Evolutionary conservation across 208 protist species (phyloP).

Genomic region (Trypanosoma lewisi): DNA sequence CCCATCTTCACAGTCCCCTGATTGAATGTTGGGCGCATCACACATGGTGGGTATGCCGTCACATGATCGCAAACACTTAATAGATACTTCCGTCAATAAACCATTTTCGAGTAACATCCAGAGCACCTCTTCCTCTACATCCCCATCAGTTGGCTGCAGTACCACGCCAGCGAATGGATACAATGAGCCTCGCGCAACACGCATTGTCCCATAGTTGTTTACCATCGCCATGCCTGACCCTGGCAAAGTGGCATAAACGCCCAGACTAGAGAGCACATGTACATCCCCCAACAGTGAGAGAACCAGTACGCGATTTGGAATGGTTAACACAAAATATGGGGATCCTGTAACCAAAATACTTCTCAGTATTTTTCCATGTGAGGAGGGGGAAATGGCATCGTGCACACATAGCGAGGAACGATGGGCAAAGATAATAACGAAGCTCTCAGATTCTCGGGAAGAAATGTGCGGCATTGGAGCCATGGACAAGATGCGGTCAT

Average conservation of each 20-base stretch:
- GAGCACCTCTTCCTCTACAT: background rate
- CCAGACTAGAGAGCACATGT: conserved; percentile 7
- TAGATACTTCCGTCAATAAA: conserved; percentile 4
- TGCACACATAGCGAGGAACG: conserved; percentile 1
- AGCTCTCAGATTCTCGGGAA: background rate
- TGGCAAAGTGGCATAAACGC: background rate
- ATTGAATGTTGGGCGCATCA: conserved; percentile 18
- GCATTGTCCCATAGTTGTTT: conserved; percentile 4
- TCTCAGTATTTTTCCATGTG: background rate
- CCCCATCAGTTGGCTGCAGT: conserved; percentile 2
- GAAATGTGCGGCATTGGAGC: conserved; percentile 1
- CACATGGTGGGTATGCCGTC: background rate
- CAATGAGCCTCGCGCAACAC: conserved; percentile 4
- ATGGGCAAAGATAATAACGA: conserved; percentile 10
- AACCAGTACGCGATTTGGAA: conserved; percentile 6
- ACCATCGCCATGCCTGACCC: background rate
- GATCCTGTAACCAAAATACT: conserved; percentile 8
- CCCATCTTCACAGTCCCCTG: conserved; percentile 30
- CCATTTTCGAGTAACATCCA: conserved; percentile 29
- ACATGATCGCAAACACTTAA: background rate
- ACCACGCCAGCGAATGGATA: conserved; percentile 8
- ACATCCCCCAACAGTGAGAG: conserved; percentile 6
- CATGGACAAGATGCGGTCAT: conserved; percentile 14
- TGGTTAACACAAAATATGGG: conserved; percentile 22
- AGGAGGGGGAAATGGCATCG: background rate